Base-by-base conservation (phyloP, 2,329 filamentous ascomycete species). In the Clarireedia homoeocarpa region DNA sequence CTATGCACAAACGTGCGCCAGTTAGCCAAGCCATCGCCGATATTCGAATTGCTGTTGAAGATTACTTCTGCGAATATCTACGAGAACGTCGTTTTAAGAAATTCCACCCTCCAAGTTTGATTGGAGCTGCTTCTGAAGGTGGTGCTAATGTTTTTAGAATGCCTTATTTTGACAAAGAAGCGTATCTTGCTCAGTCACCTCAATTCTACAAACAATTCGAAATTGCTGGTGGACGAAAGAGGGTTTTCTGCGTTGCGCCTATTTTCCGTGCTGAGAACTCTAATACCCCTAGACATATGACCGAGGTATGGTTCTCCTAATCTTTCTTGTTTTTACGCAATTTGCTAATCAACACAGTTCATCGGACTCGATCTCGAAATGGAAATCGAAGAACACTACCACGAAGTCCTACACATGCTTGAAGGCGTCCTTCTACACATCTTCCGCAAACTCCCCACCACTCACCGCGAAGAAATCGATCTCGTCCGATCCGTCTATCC, bases 101-200 rank as follows among this genome's bases (percentile, higher is more conserved):
- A 71, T 91, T 96, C 67, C 89, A 96, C 71, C 88, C 91, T 2
- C 91, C 94, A 9, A 92, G 91, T 71, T 78, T 99, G 45, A 89
- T 95, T 55, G 91, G 87, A 50, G 88, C 92, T 14, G 88, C 94
- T 4, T 94, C 90, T 4, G 94, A 99, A 74, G 92, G 94, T 66
- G 94, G 94, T 62, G 85, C 85, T 63, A 95, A 92, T 69, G 92
- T 97, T 42, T 97, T 99, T 72, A 80, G 86, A 65, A 77, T 97
- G 64, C 85, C 86, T 45, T 97, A 97, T 74, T 97, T 97, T 71
- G 89, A 87, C 63, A 83, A 86, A 67, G 82, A 86, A 62, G 92
- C 90, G 1, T 94, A 77, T 70, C 77, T 94, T 20, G 89, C 89
- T 5, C 88, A 91, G 70, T 87, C 83, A 5, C 89, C 89, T 5